Evolutionary conservation across 108 stramenopile genomes (phyloP).

Genomic region (Conticribra guillardii): DNA sequence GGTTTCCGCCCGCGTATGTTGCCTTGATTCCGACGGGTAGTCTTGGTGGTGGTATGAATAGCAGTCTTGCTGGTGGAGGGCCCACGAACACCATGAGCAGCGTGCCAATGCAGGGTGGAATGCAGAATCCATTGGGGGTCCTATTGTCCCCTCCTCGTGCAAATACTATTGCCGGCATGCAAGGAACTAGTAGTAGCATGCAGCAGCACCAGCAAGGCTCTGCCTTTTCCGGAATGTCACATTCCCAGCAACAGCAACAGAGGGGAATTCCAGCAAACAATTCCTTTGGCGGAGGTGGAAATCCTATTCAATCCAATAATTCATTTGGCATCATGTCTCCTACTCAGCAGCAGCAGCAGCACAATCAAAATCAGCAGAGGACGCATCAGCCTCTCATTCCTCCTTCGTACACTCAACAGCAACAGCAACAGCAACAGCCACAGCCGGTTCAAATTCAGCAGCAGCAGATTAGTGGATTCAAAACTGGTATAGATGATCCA

Average conservation of each 20-base stretch:
- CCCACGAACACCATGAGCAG: too few species aligned
- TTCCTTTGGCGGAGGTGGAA: conserved; percentile 21
- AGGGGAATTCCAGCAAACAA: neutral
- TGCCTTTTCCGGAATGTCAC: too few species aligned
- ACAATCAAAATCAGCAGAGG: too few species aligned
- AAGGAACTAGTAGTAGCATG: conserved; percentile 76
- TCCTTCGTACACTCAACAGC: conserved; percentile 4
- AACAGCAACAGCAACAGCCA: conserved; percentile 31
- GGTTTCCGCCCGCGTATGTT: conserved; percentile 88
- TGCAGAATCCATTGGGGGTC: conserved; percentile 27
- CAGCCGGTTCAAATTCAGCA: conserved; percentile 8
- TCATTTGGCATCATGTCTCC: neutral
- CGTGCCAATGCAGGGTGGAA: too few species aligned
- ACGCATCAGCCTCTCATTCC: too few species aligned
- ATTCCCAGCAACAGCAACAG: conserved; percentile 27
- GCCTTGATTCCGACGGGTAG: conserved; percentile 23
- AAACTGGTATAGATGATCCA: conserved; percentile 68
- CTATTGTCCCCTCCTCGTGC: too few species aligned
- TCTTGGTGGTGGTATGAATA: too few species aligned
- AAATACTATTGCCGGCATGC: too few species aligned
- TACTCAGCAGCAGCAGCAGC: too few species aligned
- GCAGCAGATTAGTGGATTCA: conserved; percentile 36
- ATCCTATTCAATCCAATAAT: conserved; percentile 3
- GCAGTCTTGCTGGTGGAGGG: too few species aligned
- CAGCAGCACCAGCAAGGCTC: conserved; percentile 60